Conservation (phyloP, 805 yeast genomes). For the Metschnikowia borealis region DNA sequence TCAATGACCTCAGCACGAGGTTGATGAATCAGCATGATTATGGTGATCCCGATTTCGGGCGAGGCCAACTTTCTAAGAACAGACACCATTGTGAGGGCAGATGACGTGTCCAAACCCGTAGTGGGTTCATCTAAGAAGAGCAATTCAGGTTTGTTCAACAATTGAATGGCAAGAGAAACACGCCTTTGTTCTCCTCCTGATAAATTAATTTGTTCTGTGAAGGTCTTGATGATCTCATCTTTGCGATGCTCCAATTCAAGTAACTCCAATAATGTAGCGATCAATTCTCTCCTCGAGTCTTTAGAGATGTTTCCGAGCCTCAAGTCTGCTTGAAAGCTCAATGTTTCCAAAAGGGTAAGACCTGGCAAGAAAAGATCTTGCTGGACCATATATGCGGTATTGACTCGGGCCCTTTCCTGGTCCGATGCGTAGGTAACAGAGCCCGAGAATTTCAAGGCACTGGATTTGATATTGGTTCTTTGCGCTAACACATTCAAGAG, state of each 20-base stretch:
- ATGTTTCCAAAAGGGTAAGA: constrained; percentile 67
- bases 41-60: constrained; percentile 58
- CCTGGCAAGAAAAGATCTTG: constrained; percentile 70
- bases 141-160: constrained; percentile 71
- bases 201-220: constrained; percentile 51
- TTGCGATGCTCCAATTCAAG: constrained; percentile 64
- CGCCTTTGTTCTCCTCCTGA: constrained; percentile 86
- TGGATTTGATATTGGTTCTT: constrained; percentile 39
- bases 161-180: constrained; percentile 71
- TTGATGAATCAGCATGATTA: constrained; percentile 77
- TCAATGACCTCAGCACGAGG: constrained; percentile 75
- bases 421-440: constrained; percentile 28
- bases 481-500: constrained; percentile 63
- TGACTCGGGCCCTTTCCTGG: constrained; percentile 16
- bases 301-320: constrained; percentile 50
- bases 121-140: constrained; percentile 85
- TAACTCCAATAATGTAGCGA: constrained; percentile 57
- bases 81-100: constrained; percentile 61
- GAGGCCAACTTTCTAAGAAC: constrained; percentile 50
- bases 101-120: constrained; percentile 78
- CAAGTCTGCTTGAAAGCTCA: constrained; percentile 66
- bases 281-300: constrained; percentile 44
- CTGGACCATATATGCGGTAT: constrained; percentile 66
- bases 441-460: constrained; percentile 42
- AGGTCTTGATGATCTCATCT: constrained; percentile 51